These are phyloP conservation scores for Xerocomellus dryophilus DNA, from an alignment of 768 basidiomycete genomes.

Conservation along the genomic window DNA sequence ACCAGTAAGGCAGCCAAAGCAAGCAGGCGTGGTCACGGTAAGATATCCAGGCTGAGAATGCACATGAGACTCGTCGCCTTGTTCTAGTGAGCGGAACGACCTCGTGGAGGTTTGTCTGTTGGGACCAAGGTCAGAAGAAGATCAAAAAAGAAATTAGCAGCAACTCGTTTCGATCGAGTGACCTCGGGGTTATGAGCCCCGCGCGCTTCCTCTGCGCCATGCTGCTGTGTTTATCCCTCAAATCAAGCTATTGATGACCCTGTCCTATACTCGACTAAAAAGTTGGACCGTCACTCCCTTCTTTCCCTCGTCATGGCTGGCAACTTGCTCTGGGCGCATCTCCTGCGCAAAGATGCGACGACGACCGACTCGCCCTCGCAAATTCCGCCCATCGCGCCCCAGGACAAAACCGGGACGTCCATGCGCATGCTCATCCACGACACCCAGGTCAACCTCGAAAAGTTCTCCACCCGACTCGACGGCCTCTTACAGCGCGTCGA, in stretches of 20 bases:
- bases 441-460: slow-evolving; percentile 68
- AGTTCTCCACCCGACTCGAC: slow-evolving; percentile 56
- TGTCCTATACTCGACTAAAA: no score
- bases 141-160: slow-evolving; percentile 29
- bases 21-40: no score
- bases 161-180: slow-evolving; percentile 49
- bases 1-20: no score
- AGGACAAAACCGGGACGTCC: slow-evolving; percentile 66
- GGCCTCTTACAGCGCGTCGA: slow-evolving; percentile 50
- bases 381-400: slow-evolving; percentile 42
- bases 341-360: slow-evolving; percentile 45
- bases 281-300: not conserved
- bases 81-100: no score
- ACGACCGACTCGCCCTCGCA: slow-evolving; percentile 20
- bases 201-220: slow-evolving; percentile 49
- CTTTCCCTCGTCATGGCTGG: slow-evolving; percentile 7
- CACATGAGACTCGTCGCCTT: no score
- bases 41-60: no score
- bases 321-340: slow-evolving; percentile 49
- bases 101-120: no score
- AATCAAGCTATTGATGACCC: accelerated
- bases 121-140: no score
- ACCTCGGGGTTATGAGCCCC: slow-evolving; percentile 50
- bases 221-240: slow-evolving; percentile 25
- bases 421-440: slow-evolving; percentile 72